Evolutionary conservation across 345 rosid species (phyloP), one percentile per base, ranked within the genome.

Genomic region (Dipteronia sinensis): DNA sequence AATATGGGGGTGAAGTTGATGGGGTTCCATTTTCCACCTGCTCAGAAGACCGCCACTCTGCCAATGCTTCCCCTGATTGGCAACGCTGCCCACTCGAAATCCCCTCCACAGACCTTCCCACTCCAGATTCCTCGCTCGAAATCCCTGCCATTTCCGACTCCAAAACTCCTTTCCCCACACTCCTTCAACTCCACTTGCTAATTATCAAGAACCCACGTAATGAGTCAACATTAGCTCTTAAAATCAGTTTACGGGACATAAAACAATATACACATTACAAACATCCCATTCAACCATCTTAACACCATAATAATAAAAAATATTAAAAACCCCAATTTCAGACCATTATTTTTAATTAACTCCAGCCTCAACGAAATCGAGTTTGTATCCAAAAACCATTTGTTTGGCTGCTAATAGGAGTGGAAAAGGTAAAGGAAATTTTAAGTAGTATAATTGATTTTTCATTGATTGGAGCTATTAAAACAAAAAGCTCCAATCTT

Each of bases 21-120:
- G 97, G 92, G 44, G 83, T 90, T 78, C 97, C 98, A 81, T 91
- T 92, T 79, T 92, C 99, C 80, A 92, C 91, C 89, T 89, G 97
- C 85, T 90, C 97, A 67, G 95, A 95, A 7, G 98, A 95, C 58
- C 97, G 92, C 97, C 98, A 95, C 83, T 93, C 97, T 1, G 88
- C 94, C 76, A 92, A 79, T 46, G 93, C 92, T 87, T 95, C 99
- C 77, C 90, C 95, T 61, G 89, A 84, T 76, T 91, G 90, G 77
- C 89, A 90, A 58, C 78, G 86, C 84, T 82, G 88, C 75, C 87
- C 85, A 66, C 87, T 90, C 13, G 85, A 88, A 83, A 81, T 82
- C 69, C 91, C 94, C 80, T 91, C 97, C 64, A 68, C 74, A 80
- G 94, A 85, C 88, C 88, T 80, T 83, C 88, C 97, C 77, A 77